Evolutionary conservation across 2,329 filamentous ascomycete species (phyloP), one percentile per base, ranked within the genome.

Genomic region (Penicillium sclerotiorum): DNA sequence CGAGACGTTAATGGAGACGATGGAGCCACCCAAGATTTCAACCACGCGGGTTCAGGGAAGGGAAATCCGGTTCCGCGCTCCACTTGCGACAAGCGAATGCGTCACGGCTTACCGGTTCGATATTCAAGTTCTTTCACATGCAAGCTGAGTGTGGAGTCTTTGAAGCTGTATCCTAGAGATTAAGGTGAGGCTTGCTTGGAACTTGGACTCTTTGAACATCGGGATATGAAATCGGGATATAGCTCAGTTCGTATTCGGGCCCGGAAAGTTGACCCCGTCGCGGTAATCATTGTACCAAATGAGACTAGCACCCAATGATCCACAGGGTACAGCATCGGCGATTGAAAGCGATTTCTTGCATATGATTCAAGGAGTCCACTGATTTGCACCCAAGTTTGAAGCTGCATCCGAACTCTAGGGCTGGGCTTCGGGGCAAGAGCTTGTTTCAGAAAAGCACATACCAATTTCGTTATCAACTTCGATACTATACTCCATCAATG

Each of bases 1-100:
- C 13, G 40, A 20, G 17, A 17, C 40, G 40, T 43, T 43, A 22
- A 32, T 42, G 39, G 39, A 42, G 39, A 20, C 39, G 21, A 30
- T 20, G 25, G 38, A 41, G 15, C 15, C 7, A 43, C 7, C 28
- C 20, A 33, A 23, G 11, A 41, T 41, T 41, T 28, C 25, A 41
- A 18, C 38, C 38, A 28, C 25, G 38, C 23, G 17, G 12, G n/a
- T 33, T 33, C 8, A 17, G 18, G 27, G 20, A n/a, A 20, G 7
- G 28, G 18, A 9, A n/a, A 27, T 33, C 13, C 25, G 3, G 25
- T n/a, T 30, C 33, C 33, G 15, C 15, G 33, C 17, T 36, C 33
- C 33, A 36, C 33, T 20, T 36, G n/a, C 17, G 33, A 18, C n/a
- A 8, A 17, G 33, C 20, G 33, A 15, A 18, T 9, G 6, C 8